A percentile compares a stretch with the other conserved stretches of the same genome.
Conservation (phyloP, 176 grass and related monocot genomes). For the Carex kokanica region DNA sequence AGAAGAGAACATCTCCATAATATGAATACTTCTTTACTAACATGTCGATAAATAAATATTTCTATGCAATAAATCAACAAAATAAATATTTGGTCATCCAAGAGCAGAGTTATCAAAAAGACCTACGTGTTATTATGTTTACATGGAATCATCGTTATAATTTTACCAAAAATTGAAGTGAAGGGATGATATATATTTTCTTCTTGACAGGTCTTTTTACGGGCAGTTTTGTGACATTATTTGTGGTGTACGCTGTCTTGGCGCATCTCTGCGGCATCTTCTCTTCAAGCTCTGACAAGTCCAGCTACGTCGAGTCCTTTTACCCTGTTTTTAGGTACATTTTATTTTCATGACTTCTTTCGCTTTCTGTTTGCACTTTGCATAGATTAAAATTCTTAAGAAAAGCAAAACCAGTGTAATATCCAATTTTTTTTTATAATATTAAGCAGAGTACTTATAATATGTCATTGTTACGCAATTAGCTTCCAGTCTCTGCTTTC, state of each 20-base stretch:
- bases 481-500: background rate
- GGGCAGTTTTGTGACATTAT: constrained; percentile 26
- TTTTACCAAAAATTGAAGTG: background rate
- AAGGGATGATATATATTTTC: background rate
- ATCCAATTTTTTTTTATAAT: background rate
- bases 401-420: background rate
- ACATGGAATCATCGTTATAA: background rate
- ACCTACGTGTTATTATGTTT: background rate
- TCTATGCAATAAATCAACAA: background rate
- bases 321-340: constrained; percentile 37
- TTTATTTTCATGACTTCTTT: background rate
- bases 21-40: background rate
- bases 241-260: constrained; percentile 23
- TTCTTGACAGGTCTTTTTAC: constrained; percentile 26
- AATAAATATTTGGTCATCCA: background rate
- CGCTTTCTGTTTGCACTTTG: background rate
- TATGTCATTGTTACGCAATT: background rate
- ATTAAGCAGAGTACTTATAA: background rate
- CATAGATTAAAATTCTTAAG: background rate
- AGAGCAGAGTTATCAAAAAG: background rate
- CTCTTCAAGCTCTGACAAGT: background rate
- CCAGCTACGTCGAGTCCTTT: constrained; percentile 33
- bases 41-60: background rate
- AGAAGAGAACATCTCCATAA: too few relatives aligned
- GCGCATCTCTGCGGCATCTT: constrained; percentile 28